Percentiles rank a stretch among this genome's conserved stretches.
These are phyloP conservation scores for Dittrichia graveolens DNA, from an alignment of 129 eudicot species.

Conservation along the genomic window DNA sequence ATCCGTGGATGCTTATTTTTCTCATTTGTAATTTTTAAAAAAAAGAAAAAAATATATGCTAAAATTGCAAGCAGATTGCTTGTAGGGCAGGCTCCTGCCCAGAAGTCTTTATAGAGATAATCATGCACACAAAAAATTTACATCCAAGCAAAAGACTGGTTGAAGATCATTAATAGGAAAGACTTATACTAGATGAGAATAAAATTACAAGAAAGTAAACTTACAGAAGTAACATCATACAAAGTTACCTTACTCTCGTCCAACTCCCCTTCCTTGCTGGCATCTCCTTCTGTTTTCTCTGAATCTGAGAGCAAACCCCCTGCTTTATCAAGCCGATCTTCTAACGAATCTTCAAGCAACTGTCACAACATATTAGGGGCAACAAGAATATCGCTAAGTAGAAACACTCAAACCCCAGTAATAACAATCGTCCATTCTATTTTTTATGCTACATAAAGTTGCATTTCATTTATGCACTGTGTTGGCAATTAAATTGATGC, in stretches of 20 bases:
- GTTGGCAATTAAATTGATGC: no score
- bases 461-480: no score
- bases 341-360: slow-evolving; percentile 95
- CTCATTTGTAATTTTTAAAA: slow-evolving; percentile 10
- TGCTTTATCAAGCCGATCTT: slow-evolving; percentile 82
- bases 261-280: slow-evolving; percentile 66
- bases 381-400: slow-evolving; percentile 14
- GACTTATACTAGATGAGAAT: no score
- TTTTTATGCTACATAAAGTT: no score
- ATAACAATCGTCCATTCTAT: neutral
- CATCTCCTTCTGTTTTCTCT: slow-evolving; percentile 82
- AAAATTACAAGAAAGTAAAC: neutral
- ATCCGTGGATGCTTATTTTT: slow-evolving; percentile 7
- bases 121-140: neutral
- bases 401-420: neutral
- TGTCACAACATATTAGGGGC: slow-evolving; percentile 30
- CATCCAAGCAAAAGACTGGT: no score
- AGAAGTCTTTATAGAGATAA: no score
- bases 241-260: slow-evolving; percentile 76
- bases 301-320: slow-evolving; percentile 70
- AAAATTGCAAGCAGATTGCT: neutral
- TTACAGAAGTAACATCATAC: neutral
- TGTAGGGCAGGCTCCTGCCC: no score
- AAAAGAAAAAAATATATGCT: neutral
- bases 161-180: no score